These are phyloP conservation scores for Colletotrichum sp. DNA, from an alignment of 2,329 filamentous ascomycete species.

Conservation along the genomic window DNA sequence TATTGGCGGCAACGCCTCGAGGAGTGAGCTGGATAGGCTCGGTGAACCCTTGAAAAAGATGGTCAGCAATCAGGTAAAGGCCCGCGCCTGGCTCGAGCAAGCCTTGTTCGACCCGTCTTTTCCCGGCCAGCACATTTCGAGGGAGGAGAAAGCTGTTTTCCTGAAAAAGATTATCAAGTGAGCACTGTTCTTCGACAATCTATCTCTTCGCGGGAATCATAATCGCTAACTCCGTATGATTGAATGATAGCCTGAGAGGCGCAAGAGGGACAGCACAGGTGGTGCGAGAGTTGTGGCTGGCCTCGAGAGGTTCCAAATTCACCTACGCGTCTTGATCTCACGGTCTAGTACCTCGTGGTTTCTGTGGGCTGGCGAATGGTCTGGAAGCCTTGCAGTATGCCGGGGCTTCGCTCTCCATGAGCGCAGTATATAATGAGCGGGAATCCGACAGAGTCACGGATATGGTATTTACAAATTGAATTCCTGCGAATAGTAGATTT, in stretches of 20 bases:
- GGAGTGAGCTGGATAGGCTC: constrained; percentile 75
- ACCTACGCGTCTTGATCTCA: constrained; percentile 58
- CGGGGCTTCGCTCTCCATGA: background rate
- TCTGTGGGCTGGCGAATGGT: background rate
- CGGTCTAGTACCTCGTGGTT: background rate
- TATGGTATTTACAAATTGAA: background rate
- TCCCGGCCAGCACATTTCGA: constrained; percentile 62
- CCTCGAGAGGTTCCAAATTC: constrained; percentile 65
- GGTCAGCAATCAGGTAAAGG: constrained; percentile 56
- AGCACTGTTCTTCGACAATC: constrained; percentile 27
- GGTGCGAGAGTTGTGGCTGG: constrained; percentile 75
- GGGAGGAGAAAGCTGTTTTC: constrained; percentile 66
- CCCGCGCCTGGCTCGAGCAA: constrained; percentile 66
- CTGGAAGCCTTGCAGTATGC: background rate
- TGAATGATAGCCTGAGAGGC: constrained; percentile 61
- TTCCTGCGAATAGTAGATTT: background rate
- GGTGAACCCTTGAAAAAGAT: constrained; percentile 75
- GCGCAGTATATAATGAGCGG: background rate
- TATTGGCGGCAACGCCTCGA: constrained; percentile 69
- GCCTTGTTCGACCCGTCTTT: constrained; percentile 61
- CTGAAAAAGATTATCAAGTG: constrained; percentile 69
- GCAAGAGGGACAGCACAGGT: constrained; percentile 67
- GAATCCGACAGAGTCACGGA: background rate
- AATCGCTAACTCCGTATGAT: background rate
- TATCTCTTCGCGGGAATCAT: background rate